Evolutionary conservation across 805 yeast species (phyloP).

Genomic region (Naumovozyma castellii): DNA sequence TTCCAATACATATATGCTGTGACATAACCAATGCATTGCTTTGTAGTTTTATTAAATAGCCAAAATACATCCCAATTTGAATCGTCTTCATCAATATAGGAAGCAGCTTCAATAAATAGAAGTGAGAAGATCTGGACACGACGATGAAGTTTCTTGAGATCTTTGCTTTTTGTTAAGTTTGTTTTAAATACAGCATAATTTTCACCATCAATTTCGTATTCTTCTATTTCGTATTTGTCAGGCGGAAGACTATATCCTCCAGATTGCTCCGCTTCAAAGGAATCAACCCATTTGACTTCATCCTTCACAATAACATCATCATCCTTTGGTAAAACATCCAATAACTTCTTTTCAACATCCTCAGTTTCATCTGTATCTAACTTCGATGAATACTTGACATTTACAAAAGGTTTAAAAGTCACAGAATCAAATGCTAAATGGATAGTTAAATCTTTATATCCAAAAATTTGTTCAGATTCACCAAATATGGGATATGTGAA

Average conservation of each 20-base stretch:
- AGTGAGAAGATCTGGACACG: slow-evolving; percentile 73
- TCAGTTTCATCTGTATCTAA: slow-evolving; percentile 44
- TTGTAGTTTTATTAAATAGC: slow-evolving; percentile 30
- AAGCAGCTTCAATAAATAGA: slow-evolving; percentile 88
- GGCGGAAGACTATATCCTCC: slow-evolving; percentile 32
- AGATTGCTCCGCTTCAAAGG: slow-evolving; percentile 40
- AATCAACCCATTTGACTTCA: slow-evolving; percentile 59
- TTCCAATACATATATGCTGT: slow-evolving; percentile 81
- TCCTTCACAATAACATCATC: slow-evolving; percentile 49
- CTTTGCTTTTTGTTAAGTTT: slow-evolving; percentile 14
- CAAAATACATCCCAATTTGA: slow-evolving; percentile 72
- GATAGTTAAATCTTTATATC: slow-evolving; percentile 62
- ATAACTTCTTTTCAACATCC: slow-evolving; percentile 47
- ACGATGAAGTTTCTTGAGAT: slow-evolving; percentile 40
- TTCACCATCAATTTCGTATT: slow-evolving; percentile 32
- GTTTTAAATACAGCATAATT: slow-evolving; percentile 43
- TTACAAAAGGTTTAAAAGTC: slow-evolving; percentile 65
- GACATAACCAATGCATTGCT: slow-evolving; percentile 61
- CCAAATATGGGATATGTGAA: slow-evolving; percentile 94
- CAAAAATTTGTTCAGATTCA: slow-evolving; percentile 79
- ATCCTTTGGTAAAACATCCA: slow-evolving; percentile 49
- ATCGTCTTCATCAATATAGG: slow-evolving; percentile 72
- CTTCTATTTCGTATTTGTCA: slow-evolving; percentile 27
- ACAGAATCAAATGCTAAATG: slow-evolving; percentile 62
- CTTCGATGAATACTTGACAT: slow-evolving; percentile 46